Conservation (phyloP, 1,284 basidiomycete species). For the Xerocomus minutiporus region DNA sequence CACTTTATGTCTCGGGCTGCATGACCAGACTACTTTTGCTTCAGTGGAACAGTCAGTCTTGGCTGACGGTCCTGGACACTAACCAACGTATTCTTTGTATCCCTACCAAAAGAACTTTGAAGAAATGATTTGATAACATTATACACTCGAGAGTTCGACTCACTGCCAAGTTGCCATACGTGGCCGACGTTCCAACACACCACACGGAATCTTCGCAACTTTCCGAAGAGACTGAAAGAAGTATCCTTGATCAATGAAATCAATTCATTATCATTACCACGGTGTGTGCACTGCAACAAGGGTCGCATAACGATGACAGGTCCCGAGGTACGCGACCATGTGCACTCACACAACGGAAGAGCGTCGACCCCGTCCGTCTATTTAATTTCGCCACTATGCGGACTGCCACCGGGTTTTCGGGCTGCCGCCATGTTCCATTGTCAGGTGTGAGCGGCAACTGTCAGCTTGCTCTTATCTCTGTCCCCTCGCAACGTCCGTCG, state of each 20-base stretch:
- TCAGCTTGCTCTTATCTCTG: neutral
- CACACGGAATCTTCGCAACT: neutral
- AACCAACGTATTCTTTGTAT: neutral
- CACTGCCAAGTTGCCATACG: slow-evolving; percentile 10
- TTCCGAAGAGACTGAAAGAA: neutral
- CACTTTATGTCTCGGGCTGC: neutral
- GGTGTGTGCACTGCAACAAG: neutral
- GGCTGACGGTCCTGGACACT: too few species aligned
- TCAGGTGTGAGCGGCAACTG: neutral
- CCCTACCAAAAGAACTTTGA: slow-evolving; percentile 8
- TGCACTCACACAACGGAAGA: neutral
- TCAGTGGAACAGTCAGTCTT: too few species aligned
- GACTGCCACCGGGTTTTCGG: neutral
- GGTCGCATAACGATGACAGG: neutral
- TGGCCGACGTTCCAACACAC: neutral
- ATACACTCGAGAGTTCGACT: slow-evolving; percentile 13
- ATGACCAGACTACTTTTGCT: too few species aligned
- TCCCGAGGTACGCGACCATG: neutral
- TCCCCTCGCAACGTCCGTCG: neutral
- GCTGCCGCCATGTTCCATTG: neutral
- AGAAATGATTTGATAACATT: slow-evolving; percentile 11
- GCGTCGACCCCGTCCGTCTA: neutral
- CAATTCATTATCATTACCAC: neutral
- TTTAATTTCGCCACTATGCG: neutral
- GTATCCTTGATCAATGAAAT: slow-evolving; percentile 1